phyloP scores from a whole-genome alignment of 2,329 filamentous ascomycete genomes.

The Trichoderma afroharzianum region DNA sequence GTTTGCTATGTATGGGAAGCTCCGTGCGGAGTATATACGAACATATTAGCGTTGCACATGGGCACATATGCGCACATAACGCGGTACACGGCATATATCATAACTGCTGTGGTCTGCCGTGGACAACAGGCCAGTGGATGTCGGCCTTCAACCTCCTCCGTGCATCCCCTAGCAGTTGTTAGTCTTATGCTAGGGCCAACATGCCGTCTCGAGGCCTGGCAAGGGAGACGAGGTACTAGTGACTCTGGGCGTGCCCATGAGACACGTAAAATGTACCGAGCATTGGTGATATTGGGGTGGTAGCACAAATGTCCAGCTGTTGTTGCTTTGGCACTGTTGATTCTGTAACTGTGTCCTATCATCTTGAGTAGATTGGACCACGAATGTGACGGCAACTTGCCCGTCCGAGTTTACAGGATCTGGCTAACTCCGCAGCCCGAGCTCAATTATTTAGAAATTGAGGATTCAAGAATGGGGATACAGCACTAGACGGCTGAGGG shows the following conservation, averaged over 20 bases:
- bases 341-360: neutral
- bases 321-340: neutral
- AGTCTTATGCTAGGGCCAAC: constrained; percentile 10
- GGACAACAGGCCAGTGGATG: neutral
- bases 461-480: neutral
- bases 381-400: neutral
- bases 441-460: neutral
- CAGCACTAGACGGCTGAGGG: neutral
- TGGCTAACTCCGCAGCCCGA: neutral
- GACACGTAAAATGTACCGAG: neutral
- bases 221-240: neutral
- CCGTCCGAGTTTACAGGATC: neutral
- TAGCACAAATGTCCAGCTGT: neutral
- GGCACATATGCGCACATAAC: neutral
- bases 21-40: neutral
- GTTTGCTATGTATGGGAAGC: neutral
- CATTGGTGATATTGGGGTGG: neutral
- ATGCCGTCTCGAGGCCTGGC: neutral
- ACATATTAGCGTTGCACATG: neutral
- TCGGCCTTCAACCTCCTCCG: neutral
- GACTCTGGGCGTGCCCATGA: neutral
- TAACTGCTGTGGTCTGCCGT: neutral
- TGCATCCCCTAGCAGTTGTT: neutral
- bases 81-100: neutral
- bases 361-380: neutral